Base-by-base conservation (phyloP, 2,329 filamentous ascomycete genomes). In the Colletotrichum agaves region DNA sequence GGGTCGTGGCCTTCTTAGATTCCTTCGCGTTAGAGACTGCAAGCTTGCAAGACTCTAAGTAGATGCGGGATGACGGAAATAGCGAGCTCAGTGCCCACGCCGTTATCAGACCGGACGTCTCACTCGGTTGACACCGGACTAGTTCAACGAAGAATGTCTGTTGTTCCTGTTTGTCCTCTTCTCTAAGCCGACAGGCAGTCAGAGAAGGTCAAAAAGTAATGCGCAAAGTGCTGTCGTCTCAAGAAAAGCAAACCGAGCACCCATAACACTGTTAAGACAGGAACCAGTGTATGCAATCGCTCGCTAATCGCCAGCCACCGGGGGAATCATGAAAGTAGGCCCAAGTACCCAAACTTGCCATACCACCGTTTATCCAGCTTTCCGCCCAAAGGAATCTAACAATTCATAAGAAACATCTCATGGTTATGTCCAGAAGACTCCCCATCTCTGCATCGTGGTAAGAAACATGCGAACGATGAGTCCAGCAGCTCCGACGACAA, bases 401-500 rank as follows among this genome's bases (percentile, higher is more conserved):
- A 13, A 15, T 5, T 37, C 50, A 39, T 37, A 15, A n/a, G 2
- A 10, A 10, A 1, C 13, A 4, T 17, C 0, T 10, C 21, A 2
- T 17, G 7, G 2, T 10, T n/a, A 2, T 3, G 21, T 15, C 2
- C 37, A 63, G n/a, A 63, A 21, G 19, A 15, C 37, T 23, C 33
- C 12, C 35, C 56, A 55, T 10, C 27, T 21, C 37, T 53, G 49
- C 63, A 67, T 69, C 15, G 76, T 69, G 70, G 76, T 79, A 55
- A 71, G 71, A 35, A 80, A 58, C 62, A 80, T 81, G 61, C 77
- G 80, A 71, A 81, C 81, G 11, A 84, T 43, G 63, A 87, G 71
- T 3, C 73, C 81, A 43, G 80, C 79, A 4, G 79, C 77, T 7
- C 81, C 84, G 13, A 86, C 72, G 52, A 88, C 82, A 23, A 80